phyloP scores from a whole-genome alignment of 2,329 filamentous ascomycete genomes.

The Diaporthe australafricana region DNA sequence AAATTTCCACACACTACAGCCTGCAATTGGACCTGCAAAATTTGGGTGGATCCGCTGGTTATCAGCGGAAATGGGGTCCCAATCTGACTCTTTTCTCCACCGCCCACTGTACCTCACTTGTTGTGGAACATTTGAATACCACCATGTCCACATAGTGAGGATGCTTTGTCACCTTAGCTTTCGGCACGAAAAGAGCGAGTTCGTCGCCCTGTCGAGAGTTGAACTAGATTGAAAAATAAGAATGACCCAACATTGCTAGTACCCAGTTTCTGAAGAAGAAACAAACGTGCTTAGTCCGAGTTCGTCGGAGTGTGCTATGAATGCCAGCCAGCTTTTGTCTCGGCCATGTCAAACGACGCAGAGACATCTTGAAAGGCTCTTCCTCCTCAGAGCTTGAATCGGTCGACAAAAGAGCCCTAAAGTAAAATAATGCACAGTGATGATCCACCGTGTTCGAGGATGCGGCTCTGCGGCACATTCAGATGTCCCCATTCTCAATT shows the following conservation, averaged over 20 bases:
- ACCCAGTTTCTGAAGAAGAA: too few relatives aligned
- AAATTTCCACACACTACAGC: background rate
- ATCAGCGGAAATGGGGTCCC: background rate
- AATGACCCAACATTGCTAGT: too few relatives aligned
- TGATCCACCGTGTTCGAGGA: background rate
- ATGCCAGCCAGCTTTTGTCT: too few relatives aligned
- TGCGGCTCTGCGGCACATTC: background rate
- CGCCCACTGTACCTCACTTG: background rate
- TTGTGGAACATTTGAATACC: background rate
- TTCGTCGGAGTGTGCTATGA: too few relatives aligned
- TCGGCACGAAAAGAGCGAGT: too few relatives aligned
- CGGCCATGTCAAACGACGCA: too few relatives aligned
- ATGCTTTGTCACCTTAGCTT: too few relatives aligned
- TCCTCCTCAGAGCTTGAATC: background rate
- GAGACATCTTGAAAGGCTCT: background rate
- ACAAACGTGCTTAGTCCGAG: too few relatives aligned
- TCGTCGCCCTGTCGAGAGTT: too few relatives aligned
- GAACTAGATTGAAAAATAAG: too few relatives aligned
- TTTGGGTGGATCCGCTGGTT: background rate
- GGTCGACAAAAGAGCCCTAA: background rate
- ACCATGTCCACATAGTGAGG: too few relatives aligned
- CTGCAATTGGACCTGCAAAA: background rate
- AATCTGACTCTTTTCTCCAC: background rate
- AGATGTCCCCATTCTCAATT: background rate
- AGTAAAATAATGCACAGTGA: background rate